Evolutionary conservation across 164 flowering plant genomes (phyloP).

Genomic region (Chloranthus sessilifolius): DNA sequence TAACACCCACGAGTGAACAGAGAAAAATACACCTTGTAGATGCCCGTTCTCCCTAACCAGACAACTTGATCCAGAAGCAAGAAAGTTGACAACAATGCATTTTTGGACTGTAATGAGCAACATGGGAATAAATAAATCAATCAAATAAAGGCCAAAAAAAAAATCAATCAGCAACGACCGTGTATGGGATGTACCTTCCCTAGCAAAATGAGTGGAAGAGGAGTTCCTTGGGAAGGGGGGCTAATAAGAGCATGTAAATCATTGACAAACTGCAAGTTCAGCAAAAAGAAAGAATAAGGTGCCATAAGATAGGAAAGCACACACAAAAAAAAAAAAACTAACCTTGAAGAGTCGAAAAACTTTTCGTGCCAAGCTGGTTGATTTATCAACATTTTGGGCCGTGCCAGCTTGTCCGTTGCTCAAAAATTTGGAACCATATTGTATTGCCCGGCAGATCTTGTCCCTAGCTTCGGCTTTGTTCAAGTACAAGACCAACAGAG

Average conservation of each 20-base stretch:
- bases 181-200: conserved; percentile 98
- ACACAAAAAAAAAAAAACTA: conserved; percentile 4
- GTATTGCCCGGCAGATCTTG: conserved; percentile 97
- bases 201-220: conserved; percentile 77
- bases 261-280: conserved; percentile 83
- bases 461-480: conserved; percentile 99
- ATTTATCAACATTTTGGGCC: conserved; percentile 93
- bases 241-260: conserved; percentile 90
- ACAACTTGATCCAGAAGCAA: conserved; percentile 95
- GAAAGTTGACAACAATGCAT: conserved; percentile 90
- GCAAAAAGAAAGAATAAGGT: not conserved
- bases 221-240: conserved; percentile 86
- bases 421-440: conserved; percentile 93
- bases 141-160: not conserved
- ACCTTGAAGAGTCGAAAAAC: conserved; percentile 99
- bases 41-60: conserved; percentile 94
- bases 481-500: conserved; percentile 70
- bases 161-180: not conserved
- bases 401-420: conserved; percentile 95
- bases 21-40: conserved; percentile 46
- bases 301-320: not conserved
- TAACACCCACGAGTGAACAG: no score
- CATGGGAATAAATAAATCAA: not conserved
- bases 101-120: conserved; percentile 65
- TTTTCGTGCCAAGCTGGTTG: conserved; percentile 91